Base-by-base conservation (phyloP, 208 protist species). In the Trypanosoma cruzi region DNA sequence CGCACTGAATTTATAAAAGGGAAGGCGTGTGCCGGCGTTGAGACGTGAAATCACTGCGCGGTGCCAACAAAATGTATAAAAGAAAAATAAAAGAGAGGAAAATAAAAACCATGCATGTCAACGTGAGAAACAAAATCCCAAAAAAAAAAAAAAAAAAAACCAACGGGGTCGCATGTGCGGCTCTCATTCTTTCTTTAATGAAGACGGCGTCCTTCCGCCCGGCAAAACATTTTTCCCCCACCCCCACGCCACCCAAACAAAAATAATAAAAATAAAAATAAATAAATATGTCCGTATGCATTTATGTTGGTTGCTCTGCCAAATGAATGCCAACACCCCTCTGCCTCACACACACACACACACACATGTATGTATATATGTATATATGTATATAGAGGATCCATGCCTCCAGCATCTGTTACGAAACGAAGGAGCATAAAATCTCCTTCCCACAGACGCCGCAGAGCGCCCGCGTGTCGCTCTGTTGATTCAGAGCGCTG, bases 401-500 rank as follows among this genome's bases (percentile, higher is more conserved):
- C 26, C 34, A 37, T 28, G 36, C 28, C 3, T 48, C 62, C 3
- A 2, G 5, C 36, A 10, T 20, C 11, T 10, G 1, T 59, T n/a
- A 68, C 22, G 31, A 13, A 28, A 75, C 49, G 44, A 75, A 66
- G 28, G 62, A 68, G 13, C 46, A 61, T 0, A 69, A 46, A 44
- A 75, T 34, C 18, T 75, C 62, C 20, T 52, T 31, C 44, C 63
- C 58, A 44, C 71, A 75, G 22, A 26, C 40, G 16, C 58, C n/a
- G 44, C 71, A 68, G 11, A 11, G 57, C 42, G 58, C 62, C 1
- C 71, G 53, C 40, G 78, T n/a, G 5, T 64, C 68, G 36, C 50
- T 64, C 26, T 72, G 64, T 4, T 32, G 63, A 57, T 89, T 77
- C 26, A 85, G 58, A 14, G 69, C 62, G 13, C 64, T 53, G 53